These are phyloP conservation scores for Excoecaria cochinchinensis DNA, from an alignment of 345 rosid species.

Conservation along the genomic window DNA sequence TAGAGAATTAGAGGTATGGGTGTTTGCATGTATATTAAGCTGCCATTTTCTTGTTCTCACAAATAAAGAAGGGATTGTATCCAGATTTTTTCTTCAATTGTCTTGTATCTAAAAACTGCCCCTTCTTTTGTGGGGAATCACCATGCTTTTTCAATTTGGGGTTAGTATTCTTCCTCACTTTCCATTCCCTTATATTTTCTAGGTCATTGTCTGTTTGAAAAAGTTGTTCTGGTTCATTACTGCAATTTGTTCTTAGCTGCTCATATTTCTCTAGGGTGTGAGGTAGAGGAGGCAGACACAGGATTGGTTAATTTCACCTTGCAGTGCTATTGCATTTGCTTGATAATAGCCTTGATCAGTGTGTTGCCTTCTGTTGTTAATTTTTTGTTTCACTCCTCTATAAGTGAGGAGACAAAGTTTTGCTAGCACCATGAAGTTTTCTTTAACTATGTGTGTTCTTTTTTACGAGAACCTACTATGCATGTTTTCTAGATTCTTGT, in stretches of 20 bases:
- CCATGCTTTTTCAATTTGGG: not conserved
- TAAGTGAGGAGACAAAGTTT: not conserved
- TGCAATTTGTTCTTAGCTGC: not conserved
- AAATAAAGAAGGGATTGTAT: not conserved
- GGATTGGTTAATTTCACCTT: not conserved
- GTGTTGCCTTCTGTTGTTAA: not conserved
- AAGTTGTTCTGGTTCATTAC: not conserved
- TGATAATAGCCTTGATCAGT: not conserved
- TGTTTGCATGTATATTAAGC: not conserved
- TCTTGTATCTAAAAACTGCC: not conserved
- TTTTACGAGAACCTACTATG: not conserved
- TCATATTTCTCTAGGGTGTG: not conserved
- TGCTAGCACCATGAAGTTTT: not conserved
- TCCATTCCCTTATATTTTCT: not conserved
- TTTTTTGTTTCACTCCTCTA: not conserved
- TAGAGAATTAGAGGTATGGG: not conserved
- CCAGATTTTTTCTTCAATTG: not conserved
- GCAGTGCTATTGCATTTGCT: not conserved
- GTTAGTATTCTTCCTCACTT: not conserved
- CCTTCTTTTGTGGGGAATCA: not conserved
- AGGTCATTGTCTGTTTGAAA: not conserved
- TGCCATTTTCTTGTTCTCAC: not conserved
- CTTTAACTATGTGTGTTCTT: not conserved
- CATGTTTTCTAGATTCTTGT: not conserved
- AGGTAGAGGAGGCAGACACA: not conserved